Evolutionary conservation across 306 rosid genomes (phyloP), one percentile per base, ranked within the genome.

Genomic region (Dalbergia cultrata): DNA sequence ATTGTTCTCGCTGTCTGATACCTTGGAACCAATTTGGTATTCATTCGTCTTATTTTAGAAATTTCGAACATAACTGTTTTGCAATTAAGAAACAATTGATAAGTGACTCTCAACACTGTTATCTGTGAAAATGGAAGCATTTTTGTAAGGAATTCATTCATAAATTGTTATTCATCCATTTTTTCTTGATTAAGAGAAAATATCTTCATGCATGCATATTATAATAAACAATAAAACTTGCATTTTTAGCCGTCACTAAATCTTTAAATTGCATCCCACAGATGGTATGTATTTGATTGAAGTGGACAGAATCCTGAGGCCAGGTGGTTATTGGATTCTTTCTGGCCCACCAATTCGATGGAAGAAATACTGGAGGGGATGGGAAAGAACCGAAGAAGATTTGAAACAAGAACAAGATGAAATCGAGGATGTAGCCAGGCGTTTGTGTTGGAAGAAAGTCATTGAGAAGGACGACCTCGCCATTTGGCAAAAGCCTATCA

Each of bases 311-410:
- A 74, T 96, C 66, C 84, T 96, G 4, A 90, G 99, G 76, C 99
- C 99, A 8, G 98, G 99, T 39, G 98, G 94, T 3, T 96, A 96
- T 76, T 96, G 99, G 99, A 87, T 96, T 86, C 97, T 96, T 6
- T 96, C 99, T 6, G 99, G 99, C 5, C 99, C 99, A 12, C 99
- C 99, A 3, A 92, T 96, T 26, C 22, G 83, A 57, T 96, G 99
- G 99, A 90, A 92, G 85, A 89, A 50, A 81, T 84, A 93, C 62
- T 96, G 97, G 97, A 89, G 71, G 43, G 98, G 99, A 7, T 95
- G 99, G 99, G 98, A 93, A 67, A 90, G 98, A 79, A 92, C 92
- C 2, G 76, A 90, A 81, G 93, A 95, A 22, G 97, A 96, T 81
- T 85, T 96, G 86, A 90, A 92, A 74, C 82, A 78, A 81, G 98